Percentiles rank a stretch among this genome's conserved stretches.
Conservation (phyloP, 805 yeast genomes). For the Candida glaebosa region DNA sequence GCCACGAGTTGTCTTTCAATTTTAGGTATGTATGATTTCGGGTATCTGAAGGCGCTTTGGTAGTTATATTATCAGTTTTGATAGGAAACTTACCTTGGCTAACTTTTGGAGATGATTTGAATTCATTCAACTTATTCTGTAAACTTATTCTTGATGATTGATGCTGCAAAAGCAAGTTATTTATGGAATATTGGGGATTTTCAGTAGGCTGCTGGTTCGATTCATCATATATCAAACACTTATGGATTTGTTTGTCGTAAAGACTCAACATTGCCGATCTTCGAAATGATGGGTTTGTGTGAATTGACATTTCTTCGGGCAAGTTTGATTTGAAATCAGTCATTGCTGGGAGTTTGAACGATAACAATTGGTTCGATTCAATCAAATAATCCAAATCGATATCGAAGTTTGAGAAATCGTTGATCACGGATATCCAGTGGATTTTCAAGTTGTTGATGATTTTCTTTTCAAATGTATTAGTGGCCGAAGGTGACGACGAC, state of each 20-base stretch:
- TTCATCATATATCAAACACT: slow-evolving; percentile 30
- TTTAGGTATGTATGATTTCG: slow-evolving; percentile 35
- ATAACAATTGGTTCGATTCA: slow-evolving; percentile 5
- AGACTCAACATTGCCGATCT: slow-evolving; percentile 45
- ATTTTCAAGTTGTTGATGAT: slow-evolving; percentile 37
- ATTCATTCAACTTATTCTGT: slow-evolving; percentile 25
- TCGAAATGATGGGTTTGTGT: slow-evolving; percentile 42
- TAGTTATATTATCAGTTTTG: slow-evolving; percentile 1
- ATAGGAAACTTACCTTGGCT: slow-evolving; percentile 5
- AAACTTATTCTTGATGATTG: slow-evolving; percentile 33
- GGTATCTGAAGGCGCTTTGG: slow-evolving; percentile 9
- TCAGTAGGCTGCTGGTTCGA: slow-evolving; percentile 14
- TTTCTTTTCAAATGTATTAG: slow-evolving; percentile 28
- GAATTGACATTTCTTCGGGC: slow-evolving; percentile 28
- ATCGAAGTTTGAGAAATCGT: slow-evolving; percentile 28
- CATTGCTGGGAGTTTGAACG: slow-evolving; percentile 23
- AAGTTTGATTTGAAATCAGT: slow-evolving; percentile 25
- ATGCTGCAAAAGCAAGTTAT: slow-evolving; percentile 36
- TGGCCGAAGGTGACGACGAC: no score
- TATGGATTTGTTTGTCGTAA: slow-evolving; percentile 33
- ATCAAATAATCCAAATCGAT: slow-evolving; percentile 19
- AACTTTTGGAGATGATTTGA: slow-evolving; percentile 9
- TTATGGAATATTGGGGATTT: slow-evolving; percentile 36
- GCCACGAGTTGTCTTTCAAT: slow-evolving; percentile 23
- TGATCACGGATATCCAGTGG: slow-evolving; percentile 35